These are phyloP conservation scores for Seminavis robusta DNA, from an alignment of 108 stramenopile genomes.

Conservation along the genomic window DNA sequence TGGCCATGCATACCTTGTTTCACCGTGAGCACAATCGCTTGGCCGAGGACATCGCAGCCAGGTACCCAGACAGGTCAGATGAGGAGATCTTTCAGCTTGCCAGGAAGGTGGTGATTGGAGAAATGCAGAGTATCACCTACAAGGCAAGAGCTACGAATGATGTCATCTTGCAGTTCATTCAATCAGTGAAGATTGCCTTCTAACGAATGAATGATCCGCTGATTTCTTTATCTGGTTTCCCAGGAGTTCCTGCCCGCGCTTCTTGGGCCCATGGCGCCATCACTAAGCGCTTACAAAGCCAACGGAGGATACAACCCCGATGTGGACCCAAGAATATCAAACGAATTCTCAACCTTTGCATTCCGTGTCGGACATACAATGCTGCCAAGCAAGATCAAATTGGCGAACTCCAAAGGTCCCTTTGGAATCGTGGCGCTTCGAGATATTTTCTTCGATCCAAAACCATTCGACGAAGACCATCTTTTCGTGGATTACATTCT, in stretches of 20 bases:
- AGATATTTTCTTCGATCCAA: neutral
- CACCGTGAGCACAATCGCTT: constrained; percentile 37
- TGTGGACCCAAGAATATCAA: neutral
- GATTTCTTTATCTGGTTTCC: no score
- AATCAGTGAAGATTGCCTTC: no score
- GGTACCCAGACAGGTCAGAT: constrained; percentile 8
- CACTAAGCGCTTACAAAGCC: constrained; percentile 5
- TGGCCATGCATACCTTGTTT: constrained; percentile 20
- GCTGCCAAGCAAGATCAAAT: neutral
- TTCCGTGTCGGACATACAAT: constrained; percentile 1
- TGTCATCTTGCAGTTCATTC: no score
- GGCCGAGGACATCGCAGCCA: constrained; percentile 11
- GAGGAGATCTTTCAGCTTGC: constrained; percentile 22
- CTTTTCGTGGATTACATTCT: neutral
- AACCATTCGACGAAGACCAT: neutral
- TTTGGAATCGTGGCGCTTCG: neutral
- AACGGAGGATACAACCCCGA: neutral
- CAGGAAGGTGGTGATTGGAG: constrained; percentile 17
- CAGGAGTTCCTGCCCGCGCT: neutral
- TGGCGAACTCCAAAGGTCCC: neutral
- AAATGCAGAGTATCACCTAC: constrained; percentile 31
- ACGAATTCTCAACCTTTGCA: neutral
- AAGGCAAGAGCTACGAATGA: no score
- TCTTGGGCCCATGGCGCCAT: neutral
- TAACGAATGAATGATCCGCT: no score